Conservation (phyloP, 225 moss, liverwort and hornwort species). For the Polytrichum formosum region DNA sequence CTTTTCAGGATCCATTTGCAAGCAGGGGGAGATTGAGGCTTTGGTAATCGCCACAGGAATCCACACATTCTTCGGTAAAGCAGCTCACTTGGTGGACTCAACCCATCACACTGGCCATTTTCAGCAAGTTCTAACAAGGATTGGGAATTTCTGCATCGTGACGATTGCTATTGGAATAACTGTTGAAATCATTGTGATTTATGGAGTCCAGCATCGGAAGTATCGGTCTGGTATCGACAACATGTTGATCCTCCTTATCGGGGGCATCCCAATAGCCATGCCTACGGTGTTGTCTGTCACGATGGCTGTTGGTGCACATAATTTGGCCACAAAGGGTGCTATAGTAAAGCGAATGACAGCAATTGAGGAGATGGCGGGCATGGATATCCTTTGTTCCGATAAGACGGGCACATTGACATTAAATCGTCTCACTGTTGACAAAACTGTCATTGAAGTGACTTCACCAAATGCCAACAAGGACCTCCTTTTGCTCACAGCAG, state of each 20-base stretch:
- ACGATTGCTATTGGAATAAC: constrained; percentile 43
- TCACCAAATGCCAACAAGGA: constrained; percentile 46
- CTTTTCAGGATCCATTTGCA: constrained; percentile 73
- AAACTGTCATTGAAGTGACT: constrained; percentile 56
- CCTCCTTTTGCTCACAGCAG: constrained; percentile 44
- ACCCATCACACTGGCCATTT: constrained; percentile 71
- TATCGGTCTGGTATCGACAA: constrained; percentile 78
- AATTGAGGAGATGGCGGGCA: constrained; percentile 82
- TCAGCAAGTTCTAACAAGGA: constrained; percentile 64
- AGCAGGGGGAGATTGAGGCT: constrained; percentile 79
- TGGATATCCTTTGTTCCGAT: constrained; percentile 80
- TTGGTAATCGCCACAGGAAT: constrained; percentile 73
- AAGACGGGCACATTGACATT: constrained; percentile 88
- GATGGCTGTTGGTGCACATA: constrained; percentile 83
- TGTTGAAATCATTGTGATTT: constrained; percentile 66
- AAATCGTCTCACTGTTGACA: constrained; percentile 70
- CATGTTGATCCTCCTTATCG: constrained; percentile 70
- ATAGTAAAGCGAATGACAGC: constrained; percentile 92
- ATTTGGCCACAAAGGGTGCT: constrained; percentile 68
- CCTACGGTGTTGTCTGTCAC: constrained; percentile 78
- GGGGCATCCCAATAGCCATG: constrained; percentile 88
- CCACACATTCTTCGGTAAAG: constrained; percentile 78
- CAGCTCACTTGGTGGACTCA: constrained; percentile 69
- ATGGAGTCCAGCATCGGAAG: constrained; percentile 52
- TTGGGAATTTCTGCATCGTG: constrained; percentile 75